A percentile compares a stretch with the other conserved stretches of the same genome.
phyloP scores from a whole-genome alignment of 2,329 filamentous ascomycete genomes.

The Leptographium flavum region DNA sequence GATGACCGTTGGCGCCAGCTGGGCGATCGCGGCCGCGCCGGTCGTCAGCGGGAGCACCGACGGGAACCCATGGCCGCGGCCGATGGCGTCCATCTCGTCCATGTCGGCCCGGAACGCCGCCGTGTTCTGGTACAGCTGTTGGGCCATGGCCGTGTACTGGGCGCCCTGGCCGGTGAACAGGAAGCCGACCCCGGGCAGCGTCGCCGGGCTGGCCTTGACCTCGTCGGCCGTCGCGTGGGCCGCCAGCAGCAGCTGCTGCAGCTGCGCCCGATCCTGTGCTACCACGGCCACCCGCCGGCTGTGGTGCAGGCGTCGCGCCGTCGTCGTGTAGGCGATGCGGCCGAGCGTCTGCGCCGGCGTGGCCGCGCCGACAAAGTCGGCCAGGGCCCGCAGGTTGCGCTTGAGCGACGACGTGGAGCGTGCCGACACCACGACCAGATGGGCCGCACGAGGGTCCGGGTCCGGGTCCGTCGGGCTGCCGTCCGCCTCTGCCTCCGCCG shows the following conservation, averaged over 20 bases:
- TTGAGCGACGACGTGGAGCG: conserved; percentile 26
- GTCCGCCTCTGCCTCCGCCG: conserved; percentile 7
- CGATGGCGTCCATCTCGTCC: neutral
- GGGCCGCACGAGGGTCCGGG: conserved; percentile 24
- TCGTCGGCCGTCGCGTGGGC: neutral
- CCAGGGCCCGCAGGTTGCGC: conserved; percentile 25
- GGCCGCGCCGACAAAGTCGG: conserved; percentile 24
- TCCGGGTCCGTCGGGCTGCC: neutral
- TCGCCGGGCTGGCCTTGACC: neutral
- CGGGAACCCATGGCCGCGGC: neutral
- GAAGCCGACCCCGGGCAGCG: conserved; percentile 17
- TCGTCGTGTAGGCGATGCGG: conserved; percentile 39
- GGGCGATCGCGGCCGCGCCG: neutral
- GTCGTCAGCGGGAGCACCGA: neutral
- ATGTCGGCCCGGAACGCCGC: conserved; percentile 21
- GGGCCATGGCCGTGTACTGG: conserved; percentile 17
- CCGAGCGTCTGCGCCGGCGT: conserved; percentile 23
- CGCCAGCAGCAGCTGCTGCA: neutral
- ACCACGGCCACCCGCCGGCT: conserved; percentile 15
- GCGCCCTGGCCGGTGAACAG: conserved; percentile 32
- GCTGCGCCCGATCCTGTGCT: neutral
- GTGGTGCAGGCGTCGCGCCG: conserved; percentile 28
- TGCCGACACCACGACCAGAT: conserved; percentile 32
- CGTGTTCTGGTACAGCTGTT: conserved; percentile 19
- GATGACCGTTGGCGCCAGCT: conserved; percentile 8